Base-by-base conservation (phyloP, 768 basidiomycete species). In the Lactifluus rugatus region DNA sequence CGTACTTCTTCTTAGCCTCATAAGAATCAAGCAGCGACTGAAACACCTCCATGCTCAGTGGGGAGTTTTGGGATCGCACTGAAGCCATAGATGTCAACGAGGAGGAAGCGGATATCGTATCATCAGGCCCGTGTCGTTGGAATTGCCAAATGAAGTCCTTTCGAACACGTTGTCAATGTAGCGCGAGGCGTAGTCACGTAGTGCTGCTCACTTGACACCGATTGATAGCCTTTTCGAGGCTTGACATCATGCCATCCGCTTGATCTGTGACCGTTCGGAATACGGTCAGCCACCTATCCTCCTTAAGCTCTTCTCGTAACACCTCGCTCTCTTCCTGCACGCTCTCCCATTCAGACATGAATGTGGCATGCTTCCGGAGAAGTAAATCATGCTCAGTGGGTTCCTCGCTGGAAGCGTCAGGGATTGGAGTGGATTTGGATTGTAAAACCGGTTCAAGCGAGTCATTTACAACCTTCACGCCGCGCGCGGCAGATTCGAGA, bases 211-310 rank as follows among this genome's bases (percentile, higher is more conserved):
- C 92, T 76, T 90, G 87, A 75, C 92, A 94, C 63, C 89, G 83
- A 66, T 84, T 84, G 45, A 95, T 84, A 9, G 89, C 92, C 70
- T 95, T 98, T 74, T 97, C 91, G 64, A 99, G 73, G 66, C 89
- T 90, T 28, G 82, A 82, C 92, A 98, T 95, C 95, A 98, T 96
- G 25, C 91, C 92, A 69, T 93, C 91, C 44, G 95, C 94, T 70
- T 97, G 94, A 66, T 93, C 87, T 44, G 91, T 85, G 57, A 93
- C 89, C 5, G 90, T 94, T 63, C 93, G 81, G 72, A 97, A 97
- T 21, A 97, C 90, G 11, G 87, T 88, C 65, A 98, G 78, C 91
- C 92, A 96, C 66, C 94, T 94, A 72, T 97, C 95, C 71, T 97
- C 95, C 72, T 90, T 93, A 62, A 98, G 76, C 71, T 99, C 96